Evolutionary conservation across 768 basidiomycete species (phyloP).

Genomic region (Glaciozyma antarctica): DNA sequence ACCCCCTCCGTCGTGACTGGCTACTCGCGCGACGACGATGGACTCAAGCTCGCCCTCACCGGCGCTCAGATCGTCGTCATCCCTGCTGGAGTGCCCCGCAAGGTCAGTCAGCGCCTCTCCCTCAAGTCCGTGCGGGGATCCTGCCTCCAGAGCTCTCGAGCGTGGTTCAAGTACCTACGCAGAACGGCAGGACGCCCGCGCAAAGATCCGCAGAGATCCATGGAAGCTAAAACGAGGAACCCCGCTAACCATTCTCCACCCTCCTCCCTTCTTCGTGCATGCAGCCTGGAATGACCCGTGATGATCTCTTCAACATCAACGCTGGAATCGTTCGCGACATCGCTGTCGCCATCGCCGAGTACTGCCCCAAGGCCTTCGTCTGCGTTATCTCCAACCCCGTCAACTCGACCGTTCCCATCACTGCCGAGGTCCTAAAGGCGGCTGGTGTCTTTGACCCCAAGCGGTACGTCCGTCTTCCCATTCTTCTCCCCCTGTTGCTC

Average conservation of each 20-base stretch:
- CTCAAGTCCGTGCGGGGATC: too few relatives aligned
- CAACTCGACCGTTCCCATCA: constrained; percentile 97
- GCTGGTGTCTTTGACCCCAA: constrained; percentile 83
- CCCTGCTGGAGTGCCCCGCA: constrained; percentile 97
- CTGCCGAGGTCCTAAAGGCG: constrained; percentile 90
- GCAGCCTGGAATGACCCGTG: constrained; percentile 57
- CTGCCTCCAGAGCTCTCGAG: too few relatives aligned
- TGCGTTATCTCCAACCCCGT: constrained; percentile 98
- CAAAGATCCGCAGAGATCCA: too few relatives aligned
- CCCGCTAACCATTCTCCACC: too few relatives aligned
- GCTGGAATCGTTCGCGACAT: constrained; percentile 92
- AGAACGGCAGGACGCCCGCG: too few relatives aligned
- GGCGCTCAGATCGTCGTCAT: constrained; percentile 89
- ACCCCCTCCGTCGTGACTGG: constrained; percentile 67
- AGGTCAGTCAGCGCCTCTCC: constrained; percentile 37
- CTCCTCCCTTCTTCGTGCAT: not conserved
- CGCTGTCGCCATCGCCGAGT: constrained; percentile 74
- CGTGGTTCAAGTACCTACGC: too few relatives aligned
- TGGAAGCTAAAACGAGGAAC: too few relatives aligned
- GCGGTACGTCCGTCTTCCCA: constrained; percentile 41
- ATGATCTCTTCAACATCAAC: constrained; percentile 93
- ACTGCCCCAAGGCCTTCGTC: constrained; percentile 79
- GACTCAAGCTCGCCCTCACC: constrained; percentile 79
- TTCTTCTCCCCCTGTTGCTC: too few relatives aligned
- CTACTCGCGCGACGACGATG: constrained; percentile 50